Evolutionary conservation across 2,329 filamentous ascomycete genomes (phyloP).

Genomic region (Mycosphaerella sp.): DNA sequence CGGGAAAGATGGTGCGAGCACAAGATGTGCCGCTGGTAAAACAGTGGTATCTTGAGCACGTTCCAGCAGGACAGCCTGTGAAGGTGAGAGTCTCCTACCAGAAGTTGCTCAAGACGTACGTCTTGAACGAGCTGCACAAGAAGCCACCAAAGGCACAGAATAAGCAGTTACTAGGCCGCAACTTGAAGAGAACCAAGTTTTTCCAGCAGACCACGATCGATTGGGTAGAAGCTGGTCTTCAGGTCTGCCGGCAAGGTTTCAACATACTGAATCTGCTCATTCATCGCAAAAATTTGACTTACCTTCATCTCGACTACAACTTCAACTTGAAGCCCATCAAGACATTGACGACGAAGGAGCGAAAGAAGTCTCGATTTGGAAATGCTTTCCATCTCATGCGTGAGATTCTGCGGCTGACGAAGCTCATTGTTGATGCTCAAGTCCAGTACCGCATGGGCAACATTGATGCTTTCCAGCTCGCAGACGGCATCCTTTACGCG

Average conservation of each 20-base stretch:
- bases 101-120: conserved; percentile 91
- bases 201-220: conserved; percentile 99
- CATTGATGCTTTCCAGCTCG: conserved; percentile 97
- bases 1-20: conserved; percentile 90
- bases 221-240: conserved; percentile 97
- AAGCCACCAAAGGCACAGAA: conserved; percentile 92
- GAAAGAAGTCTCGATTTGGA: conserved; percentile 98
- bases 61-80: conserved; percentile 81
- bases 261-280: conserved; percentile 99
- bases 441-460: conserved; percentile 97
- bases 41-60: conserved; percentile 97
- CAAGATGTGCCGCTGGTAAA: conserved; percentile 96
- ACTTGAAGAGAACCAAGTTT: conserved; percentile 93
- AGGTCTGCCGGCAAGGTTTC: conserved; percentile 96
- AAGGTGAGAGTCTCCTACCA: conserved; percentile 98
- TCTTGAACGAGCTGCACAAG: conserved; percentile 94
- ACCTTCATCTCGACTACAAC: conserved; percentile 97
- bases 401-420: conserved; percentile 90
- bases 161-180: conserved; percentile 84
- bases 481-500: conserved; percentile 96
- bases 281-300: conserved; percentile 96
- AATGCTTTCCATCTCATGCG: conserved; percentile 99
- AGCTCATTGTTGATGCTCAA: conserved; percentile 96
- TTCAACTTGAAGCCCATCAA: conserved; percentile 99
- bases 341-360: conserved; percentile 95